Evolutionary conservation across 352 stramenopile genomes (phyloP).

Genomic region (Phytophthora megakarya): DNA sequence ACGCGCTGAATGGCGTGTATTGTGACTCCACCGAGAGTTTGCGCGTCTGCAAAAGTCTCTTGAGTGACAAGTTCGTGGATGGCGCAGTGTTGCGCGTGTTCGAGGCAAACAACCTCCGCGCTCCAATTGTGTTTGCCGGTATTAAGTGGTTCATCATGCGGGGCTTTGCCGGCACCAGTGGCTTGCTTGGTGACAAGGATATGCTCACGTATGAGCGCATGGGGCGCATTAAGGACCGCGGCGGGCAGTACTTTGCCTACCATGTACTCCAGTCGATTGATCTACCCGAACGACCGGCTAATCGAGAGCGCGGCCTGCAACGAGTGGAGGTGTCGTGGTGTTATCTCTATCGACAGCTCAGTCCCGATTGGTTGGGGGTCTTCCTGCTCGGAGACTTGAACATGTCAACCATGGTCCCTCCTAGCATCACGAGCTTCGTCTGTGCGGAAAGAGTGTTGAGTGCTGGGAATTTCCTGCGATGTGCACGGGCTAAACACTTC

Average conservation of each 20-base stretch:
- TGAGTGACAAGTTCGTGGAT: conserved; percentile 59
- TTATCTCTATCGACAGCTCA: conserved; percentile 63
- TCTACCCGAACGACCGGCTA: conserved; percentile 52
- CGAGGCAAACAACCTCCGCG: conserved; percentile 44
- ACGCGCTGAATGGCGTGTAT: conserved; percentile 55
- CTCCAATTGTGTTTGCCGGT: conserved; percentile 59
- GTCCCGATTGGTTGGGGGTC: conserved; percentile 53
- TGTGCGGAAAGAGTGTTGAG: conserved; percentile 51
- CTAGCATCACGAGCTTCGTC: conserved; percentile 35
- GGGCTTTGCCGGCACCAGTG: conserved; percentile 32
- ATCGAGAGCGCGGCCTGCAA: conserved; percentile 36
- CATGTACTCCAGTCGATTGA: conserved; percentile 62
- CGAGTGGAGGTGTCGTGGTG: conserved; percentile 53
- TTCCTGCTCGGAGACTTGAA: conserved; percentile 62
- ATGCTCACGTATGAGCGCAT: conserved; percentile 64
- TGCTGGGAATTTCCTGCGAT: conserved; percentile 49
- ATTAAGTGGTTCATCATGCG: conserved; percentile 69
- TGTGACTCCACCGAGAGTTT: conserved; percentile 60
- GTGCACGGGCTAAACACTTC: conserved; percentile 51
- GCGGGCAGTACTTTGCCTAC: conserved; percentile 59
- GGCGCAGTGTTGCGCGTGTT: conserved; percentile 60
- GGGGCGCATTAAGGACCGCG: conserved; percentile 57
- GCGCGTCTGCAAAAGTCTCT: conserved; percentile 52
- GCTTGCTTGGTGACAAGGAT: conserved; percentile 57
- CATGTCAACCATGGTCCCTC: conserved; percentile 24